These are phyloP conservation scores for Neurospora hispaniola DNA, from an alignment of 495 filamentous ascomycete species.

Conservation along the genomic window DNA sequence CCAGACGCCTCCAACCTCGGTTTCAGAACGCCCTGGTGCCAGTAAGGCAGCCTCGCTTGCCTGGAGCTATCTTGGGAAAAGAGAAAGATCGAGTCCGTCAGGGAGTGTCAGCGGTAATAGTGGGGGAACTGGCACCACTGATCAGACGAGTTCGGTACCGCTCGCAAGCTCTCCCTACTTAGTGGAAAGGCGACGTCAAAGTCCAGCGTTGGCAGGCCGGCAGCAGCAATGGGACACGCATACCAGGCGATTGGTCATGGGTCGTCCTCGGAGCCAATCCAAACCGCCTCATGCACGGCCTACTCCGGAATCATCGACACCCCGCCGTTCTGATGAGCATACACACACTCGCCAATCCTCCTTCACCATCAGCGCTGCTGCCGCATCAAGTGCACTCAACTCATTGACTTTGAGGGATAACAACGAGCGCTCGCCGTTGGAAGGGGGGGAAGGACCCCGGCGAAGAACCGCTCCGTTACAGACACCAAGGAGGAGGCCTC, in stretches of 20 bases:
- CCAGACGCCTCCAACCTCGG: constrained; percentile 14
- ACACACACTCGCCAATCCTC: constrained; percentile 17
- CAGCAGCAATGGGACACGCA: constrained; percentile 34
- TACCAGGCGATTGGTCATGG: constrained; percentile 29
- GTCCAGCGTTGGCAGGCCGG: constrained; percentile 11
- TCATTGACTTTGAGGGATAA: constrained; percentile 22
- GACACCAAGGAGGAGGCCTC: constrained; percentile 7
- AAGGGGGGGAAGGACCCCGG: constrained; percentile 6
- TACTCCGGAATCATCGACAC: constrained; percentile 12
- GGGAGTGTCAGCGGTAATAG: constrained; percentile 1
- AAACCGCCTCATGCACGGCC: constrained; percentile 12
- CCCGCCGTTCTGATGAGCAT: constrained; percentile 17
- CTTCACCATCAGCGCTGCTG: constrained; percentile 31
- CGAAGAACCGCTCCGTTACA: constrained; percentile 8
- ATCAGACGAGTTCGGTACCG: constrained; percentile 5
- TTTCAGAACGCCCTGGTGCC: constrained; percentile 40
- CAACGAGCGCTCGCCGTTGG: constrained; percentile 1
- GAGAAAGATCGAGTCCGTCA: constrained; percentile 9
- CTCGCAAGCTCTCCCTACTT: constrained; percentile 13
- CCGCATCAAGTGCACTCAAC: constrained; percentile 35
- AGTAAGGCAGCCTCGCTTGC: constrained; percentile 83
- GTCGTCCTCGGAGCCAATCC: constrained; percentile 13
- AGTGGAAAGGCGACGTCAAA: constrained; percentile 16
- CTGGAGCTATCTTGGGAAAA: constrained; percentile 48
- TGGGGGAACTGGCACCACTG: background rate